Evolutionary conservation across 371 early-diverging fungal species (phyloP), one percentile per base, ranked within the genome.

Genomic region (Batrachochytrium dendrobatidis): DNA sequence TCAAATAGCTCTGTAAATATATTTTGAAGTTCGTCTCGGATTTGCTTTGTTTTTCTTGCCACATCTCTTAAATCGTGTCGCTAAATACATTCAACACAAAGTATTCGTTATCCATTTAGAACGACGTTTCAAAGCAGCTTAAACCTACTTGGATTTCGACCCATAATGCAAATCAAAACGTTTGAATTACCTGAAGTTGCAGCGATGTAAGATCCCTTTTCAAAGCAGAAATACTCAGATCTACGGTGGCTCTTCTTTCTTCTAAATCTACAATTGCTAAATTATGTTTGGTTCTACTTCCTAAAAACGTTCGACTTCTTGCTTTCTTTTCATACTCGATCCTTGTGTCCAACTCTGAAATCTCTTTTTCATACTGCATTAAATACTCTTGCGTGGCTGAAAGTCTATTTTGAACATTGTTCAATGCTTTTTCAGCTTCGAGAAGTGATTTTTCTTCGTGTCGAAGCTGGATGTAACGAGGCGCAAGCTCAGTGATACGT

Each of bases 1-100:
- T 45, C 46, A 45, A 45, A 45, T 20, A 45, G 46, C 46, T 45
- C 46, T 26, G 20, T 26, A 26, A 45, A 45, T n/a, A n/a, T n/a
- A n/a, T n/a, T n/a, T n/a, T n/a, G n/a, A 20, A 45, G 3, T 26
- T 45, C 46, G 46, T 45, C 46, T 5, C 20, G 20, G 3, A 3
- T 3, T 26, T 45, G 5, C 5, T 3, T 5, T 26, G 26, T 3
- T 5, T 45, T 26, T 26, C 26, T 45, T 3, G 46, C 5, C 4
- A 12, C 46, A 20, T 45, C 24, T 3, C 3, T 45, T 20, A 45
- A 26, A 5, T 12, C 3, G 46, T 45, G 46, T 5, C 46, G 46
- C 46, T 45, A 26, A n/a, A n/a, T n/a, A n/a, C n/a, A n/a, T n/a
- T n/a, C n/a, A n/a, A n/a, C n/a, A n/a, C n/a, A n/a, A n/a, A n/a